Percentiles rank a stretch among this genome's conserved stretches.
phyloP scores from a whole-genome alignment of 148 eudicot species.

The Oxyria digyna region DNA sequence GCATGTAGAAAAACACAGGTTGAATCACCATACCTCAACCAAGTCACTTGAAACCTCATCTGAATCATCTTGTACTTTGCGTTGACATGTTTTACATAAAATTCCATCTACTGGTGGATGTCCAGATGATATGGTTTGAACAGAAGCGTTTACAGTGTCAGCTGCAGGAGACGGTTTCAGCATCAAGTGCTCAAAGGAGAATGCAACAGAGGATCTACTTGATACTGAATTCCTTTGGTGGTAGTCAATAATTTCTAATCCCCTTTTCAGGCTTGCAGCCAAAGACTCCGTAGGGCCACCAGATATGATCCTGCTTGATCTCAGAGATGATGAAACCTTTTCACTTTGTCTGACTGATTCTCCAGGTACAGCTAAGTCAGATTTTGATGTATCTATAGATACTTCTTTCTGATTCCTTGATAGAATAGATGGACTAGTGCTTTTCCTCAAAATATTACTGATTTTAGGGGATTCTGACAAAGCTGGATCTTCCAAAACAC shows the following conservation, averaged over 20 bases:
- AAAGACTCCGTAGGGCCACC: constrained; percentile 65
- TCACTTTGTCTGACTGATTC: constrained; percentile 35
- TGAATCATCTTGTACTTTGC: constrained; percentile 10
- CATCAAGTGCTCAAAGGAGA: constrained; percentile 84
- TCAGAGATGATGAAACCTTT: constrained; percentile 49
- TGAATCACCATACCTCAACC: constrained; percentile 13
- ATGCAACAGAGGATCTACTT: constrained; percentile 50
- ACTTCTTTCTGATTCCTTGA: constrained; percentile 22
- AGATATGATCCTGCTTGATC: constrained; percentile 55
- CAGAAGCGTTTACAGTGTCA: constrained; percentile 55
- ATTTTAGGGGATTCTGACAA: constrained; percentile 83
- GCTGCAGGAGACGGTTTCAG: constrained; percentile 53
- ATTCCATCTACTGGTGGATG: constrained; percentile 19
- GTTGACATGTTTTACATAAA: constrained; percentile 51
- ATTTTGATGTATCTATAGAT: constrained; percentile 28
- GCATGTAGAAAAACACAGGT: neutral
- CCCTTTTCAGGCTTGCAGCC: constrained; percentile 86
- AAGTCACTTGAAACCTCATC: constrained; percentile 17
- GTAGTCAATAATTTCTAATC: constrained; percentile 65
- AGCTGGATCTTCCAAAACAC: constrained; percentile 47
- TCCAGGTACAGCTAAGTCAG: constrained; percentile 19
- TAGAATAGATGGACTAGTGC: constrained; percentile 34
- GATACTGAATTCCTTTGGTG: constrained; percentile 55
- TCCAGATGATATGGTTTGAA: constrained; percentile 37
- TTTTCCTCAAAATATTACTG: constrained; percentile 41